Percentiles rank a stretch among this genome's conserved stretches.
phyloP scores from a whole-genome alignment of 148 eudicot genomes.

The Drosera capensis region DNA sequence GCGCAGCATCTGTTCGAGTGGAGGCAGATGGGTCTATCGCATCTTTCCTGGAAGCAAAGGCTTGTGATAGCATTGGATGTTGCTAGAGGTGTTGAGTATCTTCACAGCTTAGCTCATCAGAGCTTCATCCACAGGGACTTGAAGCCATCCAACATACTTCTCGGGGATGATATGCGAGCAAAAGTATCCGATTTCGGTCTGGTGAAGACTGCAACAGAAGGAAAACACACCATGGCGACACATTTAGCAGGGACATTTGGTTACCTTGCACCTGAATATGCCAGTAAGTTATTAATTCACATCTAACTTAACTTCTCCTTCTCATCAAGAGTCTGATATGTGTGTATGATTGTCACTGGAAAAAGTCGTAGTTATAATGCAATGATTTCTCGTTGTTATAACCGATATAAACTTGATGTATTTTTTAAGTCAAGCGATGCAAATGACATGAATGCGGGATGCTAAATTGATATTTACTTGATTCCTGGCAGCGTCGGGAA shows the following conservation, averaged over 20 bases:
- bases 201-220: slow-evolving; percentile 54
- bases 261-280: slow-evolving; percentile 66
- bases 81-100: slow-evolving; percentile 60
- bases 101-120: slow-evolving; percentile 54
- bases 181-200: slow-evolving; percentile 63
- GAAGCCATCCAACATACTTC: slow-evolving; percentile 56
- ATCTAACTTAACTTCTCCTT: not conserved
- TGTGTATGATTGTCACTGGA: not conserved
- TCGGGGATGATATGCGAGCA: slow-evolving; percentile 54
- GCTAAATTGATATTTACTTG: not conserved
- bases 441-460: not conserved
- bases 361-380: not conserved
- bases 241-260: slow-evolving; percentile 66
- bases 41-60: slow-evolving; percentile 54
- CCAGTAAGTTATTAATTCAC: slow-evolving; percentile 35
- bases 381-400: too few species aligned
- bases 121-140: slow-evolving; percentile 63
- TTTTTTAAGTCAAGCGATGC: too few species aligned
- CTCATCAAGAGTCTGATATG: not conserved
- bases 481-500: slow-evolving; percentile 38
- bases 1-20: slow-evolving; percentile 34
- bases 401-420: too few species aligned
- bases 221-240: slow-evolving; percentile 42
- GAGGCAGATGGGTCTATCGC: slow-evolving; percentile 8
- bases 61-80: slow-evolving; percentile 53